Evolutionary conservation across 2,329 filamentous ascomycete species (phyloP).

Genomic region (Magnaporthiopsis incrustans): DNA sequence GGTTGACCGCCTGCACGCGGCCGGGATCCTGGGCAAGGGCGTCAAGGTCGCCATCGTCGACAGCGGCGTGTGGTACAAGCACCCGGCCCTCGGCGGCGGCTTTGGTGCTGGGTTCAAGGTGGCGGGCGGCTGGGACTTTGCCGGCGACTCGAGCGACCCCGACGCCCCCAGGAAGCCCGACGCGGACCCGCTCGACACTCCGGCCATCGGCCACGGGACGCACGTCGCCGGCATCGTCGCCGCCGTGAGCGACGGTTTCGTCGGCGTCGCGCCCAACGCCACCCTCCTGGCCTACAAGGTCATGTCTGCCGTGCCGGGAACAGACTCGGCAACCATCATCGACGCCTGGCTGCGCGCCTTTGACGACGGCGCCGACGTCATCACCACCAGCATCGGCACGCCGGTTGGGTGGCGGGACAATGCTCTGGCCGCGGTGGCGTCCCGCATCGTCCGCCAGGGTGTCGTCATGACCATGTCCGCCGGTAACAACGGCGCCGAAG

Average conservation of each 20-base stretch:
- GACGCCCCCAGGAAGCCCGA: conserved; percentile 9
- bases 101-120: conserved; percentile 12
- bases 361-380: conserved; percentile 30
- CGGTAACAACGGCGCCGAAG: conserved; percentile 28
- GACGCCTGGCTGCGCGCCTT: conserved; percentile 27
- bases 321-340: conserved; percentile 22
- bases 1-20: conserved; percentile 13
- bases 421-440: conserved; percentile 26
- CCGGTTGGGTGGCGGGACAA: conserved; percentile 21
- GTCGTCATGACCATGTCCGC: conserved; percentile 31
- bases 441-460: conserved; percentile 31
- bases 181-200: conserved; percentile 15
- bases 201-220: conserved; percentile 17
- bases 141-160: conserved; percentile 5
- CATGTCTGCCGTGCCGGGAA: conserved; percentile 12
- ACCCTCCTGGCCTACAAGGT: conserved; percentile 19
- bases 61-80: conserved; percentile 10
- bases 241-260: conserved; percentile 12
- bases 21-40: conserved; percentile 10
- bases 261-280: conserved; percentile 21
- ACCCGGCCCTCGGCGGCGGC: conserved; percentile 12
- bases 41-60: conserved; percentile 10
- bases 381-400: conserved; percentile 19
- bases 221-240: conserved; percentile 20
- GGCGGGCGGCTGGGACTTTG: conserved; percentile 11